Evolutionary conservation across 78 protist genomes (phyloP), one percentile per base, ranked within the genome.

Genomic region (Capsaspora owczarzaki): DNA sequence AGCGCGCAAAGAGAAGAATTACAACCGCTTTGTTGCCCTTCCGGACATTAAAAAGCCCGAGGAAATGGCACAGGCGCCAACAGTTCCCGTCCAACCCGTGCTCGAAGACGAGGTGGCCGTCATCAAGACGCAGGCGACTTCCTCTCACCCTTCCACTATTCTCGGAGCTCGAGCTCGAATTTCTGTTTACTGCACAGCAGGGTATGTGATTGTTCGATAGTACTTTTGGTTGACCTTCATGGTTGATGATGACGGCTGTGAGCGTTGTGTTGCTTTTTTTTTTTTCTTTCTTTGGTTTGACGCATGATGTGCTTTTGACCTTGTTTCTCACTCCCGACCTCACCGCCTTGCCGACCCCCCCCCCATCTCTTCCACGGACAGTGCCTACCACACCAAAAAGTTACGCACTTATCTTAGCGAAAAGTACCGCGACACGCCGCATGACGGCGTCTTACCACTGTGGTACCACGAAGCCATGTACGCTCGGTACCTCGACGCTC

Each of bases 401-500:
- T 29, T 56, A 29, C 66, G 66, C 35, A 56, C 12, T 16, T 29
- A 56, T 25, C 66, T 56, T 29, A 16, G 25, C 12, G 66, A 56
- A 16, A 56, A 56, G 66, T 56, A 56, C 66, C 66, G 14, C 4
- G 66, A 29, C 66, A 56, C 12, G 66, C 20, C n/a, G 10, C 33
- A 12, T 29, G 2, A 25, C 4, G 66, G 25, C 33, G 2, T 29
- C 20, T 56, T 25, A 4, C 66, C 66, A 10, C 12, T 12, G n/a
- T 56, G 66, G 66, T 56, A 56, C 66, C 66, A 56, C 10, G 66
- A 56, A 12, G 66, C 66, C 66, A 56, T 56, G 33, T 56, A 56
- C n/a, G 66, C 66, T 29, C 66, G 33, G n/a, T 29, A 56, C n/a
- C 25, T 16, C 33, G 66, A 56, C 29, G 20, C 66, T 10, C 33